Evolutionary conservation across 805 yeast genomes (phyloP), one percentile per base, ranked within the genome.

Genomic region (Candida insectalens): DNA sequence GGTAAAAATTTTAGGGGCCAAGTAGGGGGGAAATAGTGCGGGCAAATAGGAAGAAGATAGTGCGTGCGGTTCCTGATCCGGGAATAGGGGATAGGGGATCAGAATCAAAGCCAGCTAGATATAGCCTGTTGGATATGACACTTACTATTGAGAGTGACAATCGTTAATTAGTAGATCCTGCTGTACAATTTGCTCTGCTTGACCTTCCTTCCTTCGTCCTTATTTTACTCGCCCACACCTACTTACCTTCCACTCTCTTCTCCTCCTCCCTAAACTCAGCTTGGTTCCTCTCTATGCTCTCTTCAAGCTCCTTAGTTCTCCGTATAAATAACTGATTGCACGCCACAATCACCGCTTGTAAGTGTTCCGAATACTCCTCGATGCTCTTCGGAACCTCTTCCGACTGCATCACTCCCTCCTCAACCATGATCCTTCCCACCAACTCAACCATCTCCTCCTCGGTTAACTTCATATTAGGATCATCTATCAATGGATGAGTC

Each of bases 401-500:
- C 4, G 25, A 22, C 6, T 35, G 37, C 12, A 43, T 25, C 16
- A 45, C 14, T 8, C 34, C 40, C 18, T 45, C 37, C 21, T 38
- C 41, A 6, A 33, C 13, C 38, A 54, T 20, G 33, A 53, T 29
- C 10, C 41, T 38, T 15, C 41, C 33, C 25, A 46, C 36, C 14
- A 53, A 34, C 6, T 36, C 40, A 17, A 43, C 29, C 18, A 54
- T 28, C 28, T 45, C 43, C 2, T 34, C 13, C 12, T 41, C 49
- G 5, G 41, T 35, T 12, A 47, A 22, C 19, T 39, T 27, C 25
- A 41, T 35, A 8, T 33, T 36, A 8, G 36, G 25, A n/a, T 31
- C 35, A 7, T 38, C 36, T 30, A 53, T 41, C 21, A 56, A 29
- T 9, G 57, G 52, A 37, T 57, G 60, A 1, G 33, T 27, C 6